Percentiles rank a stretch among this genome's conserved stretches.
These are phyloP conservation scores for Trifolium dubium DNA, from an alignment of 306 rosid genomes.

Conservation along the genomic window DNA sequence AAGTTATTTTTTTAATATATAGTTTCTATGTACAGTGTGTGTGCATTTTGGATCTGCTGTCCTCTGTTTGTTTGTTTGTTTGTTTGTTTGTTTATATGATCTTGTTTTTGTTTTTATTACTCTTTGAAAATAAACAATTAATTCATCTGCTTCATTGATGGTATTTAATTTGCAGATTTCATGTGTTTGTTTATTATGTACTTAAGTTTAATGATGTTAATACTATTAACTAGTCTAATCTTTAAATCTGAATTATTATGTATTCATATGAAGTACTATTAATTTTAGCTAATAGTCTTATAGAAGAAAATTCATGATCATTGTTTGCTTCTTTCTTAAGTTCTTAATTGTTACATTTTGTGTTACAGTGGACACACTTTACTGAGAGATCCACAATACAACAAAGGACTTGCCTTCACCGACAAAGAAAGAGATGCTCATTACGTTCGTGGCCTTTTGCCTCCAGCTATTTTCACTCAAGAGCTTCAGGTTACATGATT, in stretches of 20 bases:
- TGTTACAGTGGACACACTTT: conserved; percentile 72
- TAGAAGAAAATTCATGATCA: background rate
- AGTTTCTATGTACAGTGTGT: background rate
- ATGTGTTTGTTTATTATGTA: background rate
- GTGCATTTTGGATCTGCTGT: conserved; percentile 44
- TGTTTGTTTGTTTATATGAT: background rate
- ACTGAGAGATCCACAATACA: conserved; percentile 91
- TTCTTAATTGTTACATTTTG: conserved; percentile 8
- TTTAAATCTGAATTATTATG: background rate
- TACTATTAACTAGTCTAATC: background rate
- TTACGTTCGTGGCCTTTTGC: conserved; percentile 94
- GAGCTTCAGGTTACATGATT: conserved; percentile 76
- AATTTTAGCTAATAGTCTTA: background rate
- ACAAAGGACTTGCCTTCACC: conserved; percentile 89
- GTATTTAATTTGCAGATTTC: background rate
- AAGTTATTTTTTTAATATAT: background rate
- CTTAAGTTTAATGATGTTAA: conserved; percentile 3
- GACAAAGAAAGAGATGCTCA: conserved; percentile 95
- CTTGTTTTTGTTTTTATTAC: too few relatives aligned
- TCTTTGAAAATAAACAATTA: too few relatives aligned
- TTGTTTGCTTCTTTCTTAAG: background rate
- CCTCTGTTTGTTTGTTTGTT: background rate
- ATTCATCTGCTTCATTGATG: too few relatives aligned
- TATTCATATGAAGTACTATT: background rate
- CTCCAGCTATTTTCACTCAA: conserved; percentile 72